Evolutionary conservation across 1,284 basidiomycete genomes (phyloP).

Genomic region (Melanopsichium pennsylvanicum): DNA sequence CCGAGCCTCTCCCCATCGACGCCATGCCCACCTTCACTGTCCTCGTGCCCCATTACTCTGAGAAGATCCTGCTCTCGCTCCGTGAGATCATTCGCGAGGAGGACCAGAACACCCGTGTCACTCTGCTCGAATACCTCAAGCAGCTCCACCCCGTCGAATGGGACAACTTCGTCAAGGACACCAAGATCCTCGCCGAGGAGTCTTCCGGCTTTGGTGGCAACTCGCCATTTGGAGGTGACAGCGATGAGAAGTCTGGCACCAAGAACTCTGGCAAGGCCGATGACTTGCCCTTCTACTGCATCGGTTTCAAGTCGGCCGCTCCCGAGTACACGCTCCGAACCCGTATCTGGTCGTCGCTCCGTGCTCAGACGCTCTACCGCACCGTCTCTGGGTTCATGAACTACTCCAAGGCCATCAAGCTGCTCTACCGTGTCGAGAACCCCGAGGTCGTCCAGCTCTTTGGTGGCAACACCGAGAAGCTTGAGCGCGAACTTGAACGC

Average conservation of each 20-base stretch:
- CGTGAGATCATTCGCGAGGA: slow-evolving; percentile 66
- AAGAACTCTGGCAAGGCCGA: slow-evolving; percentile 71
- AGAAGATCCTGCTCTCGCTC: slow-evolving; percentile 65
- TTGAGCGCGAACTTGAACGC: slow-evolving; percentile 94
- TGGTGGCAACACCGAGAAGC: slow-evolving; percentile 94
- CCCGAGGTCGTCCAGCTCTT: slow-evolving; percentile 97
- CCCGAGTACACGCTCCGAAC: slow-evolving; percentile 98
- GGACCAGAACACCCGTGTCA: slow-evolving; percentile 66
- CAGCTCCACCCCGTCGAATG: slow-evolving; percentile 97
- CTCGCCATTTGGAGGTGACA: slow-evolving; percentile 76
- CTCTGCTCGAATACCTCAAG: slow-evolving; percentile 76
- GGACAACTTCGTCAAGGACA: slow-evolving; percentile 99
- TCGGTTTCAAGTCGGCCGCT: slow-evolving; percentile 98
- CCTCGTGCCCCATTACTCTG: slow-evolving; percentile 65
- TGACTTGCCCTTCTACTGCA: slow-evolving; percentile 97
- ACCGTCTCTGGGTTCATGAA: slow-evolving; percentile 99
- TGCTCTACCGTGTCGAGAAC: slow-evolving; percentile 99
- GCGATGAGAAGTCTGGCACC: slow-evolving; percentile 60
- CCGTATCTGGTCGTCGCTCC: slow-evolving; percentile 97
- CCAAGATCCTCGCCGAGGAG: slow-evolving; percentile 98
- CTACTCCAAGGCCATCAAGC: slow-evolving; percentile 98
- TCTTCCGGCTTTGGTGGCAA: slow-evolving; percentile 81
- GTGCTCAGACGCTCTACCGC: slow-evolving; percentile 96
- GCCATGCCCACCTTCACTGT: slow-evolving; percentile 66
- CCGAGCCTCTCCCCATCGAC: slow-evolving; percentile 65